These are phyloP conservation scores for Penicillium sp. DNA, from an alignment of 2,329 filamentous ascomycete genomes.

Conservation along the genomic window DNA sequence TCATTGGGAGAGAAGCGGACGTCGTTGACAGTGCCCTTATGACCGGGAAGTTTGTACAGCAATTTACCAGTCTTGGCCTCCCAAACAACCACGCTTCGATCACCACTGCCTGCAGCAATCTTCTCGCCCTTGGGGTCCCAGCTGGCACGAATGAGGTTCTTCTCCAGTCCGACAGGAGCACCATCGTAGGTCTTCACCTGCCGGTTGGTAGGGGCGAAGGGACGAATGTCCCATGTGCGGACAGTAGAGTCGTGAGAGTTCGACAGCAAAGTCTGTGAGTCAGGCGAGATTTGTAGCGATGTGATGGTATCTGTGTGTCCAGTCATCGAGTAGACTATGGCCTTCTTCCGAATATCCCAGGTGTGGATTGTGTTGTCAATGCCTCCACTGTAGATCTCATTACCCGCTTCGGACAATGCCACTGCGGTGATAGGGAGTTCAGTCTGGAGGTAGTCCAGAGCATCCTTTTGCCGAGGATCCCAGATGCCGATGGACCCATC, in stretches of 20 bases:
- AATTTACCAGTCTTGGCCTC: conserved; percentile 79
- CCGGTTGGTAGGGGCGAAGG: conserved; percentile 81
- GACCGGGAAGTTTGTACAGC: conserved; percentile 86
- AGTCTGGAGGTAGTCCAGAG: conserved; percentile 77
- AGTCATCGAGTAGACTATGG: conserved; percentile 73
- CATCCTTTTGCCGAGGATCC: conserved; percentile 86
- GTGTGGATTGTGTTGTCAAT: conserved; percentile 97
- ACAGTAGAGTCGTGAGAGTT: conserved; percentile 92
- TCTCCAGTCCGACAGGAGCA: conserved; percentile 76
- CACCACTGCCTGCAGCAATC: conserved; percentile 80
- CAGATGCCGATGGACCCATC: conserved; percentile 91
- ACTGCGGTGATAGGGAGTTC: conserved; percentile 88
- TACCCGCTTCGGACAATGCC: conserved; percentile 83
- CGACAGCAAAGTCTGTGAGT: conserved; percentile 80
- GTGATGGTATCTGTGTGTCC: conserved; percentile 90
- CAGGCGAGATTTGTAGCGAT: conserved; percentile 81
- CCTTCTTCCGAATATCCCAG: conserved; percentile 91
- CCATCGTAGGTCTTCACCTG: conserved; percentile 84
- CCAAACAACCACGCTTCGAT: conserved; percentile 87
- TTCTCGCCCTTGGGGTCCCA: conserved; percentile 82
- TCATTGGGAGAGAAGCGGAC: conserved; percentile 78
- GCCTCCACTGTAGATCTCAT: conserved; percentile 86
- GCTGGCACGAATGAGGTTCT: conserved; percentile 80
- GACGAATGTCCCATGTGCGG: conserved; percentile 89
- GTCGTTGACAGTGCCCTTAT: conserved; percentile 90